Base-by-base conservation (phyloP, 345 rosid species). In the Melaleuca quinquenervia region DNA sequence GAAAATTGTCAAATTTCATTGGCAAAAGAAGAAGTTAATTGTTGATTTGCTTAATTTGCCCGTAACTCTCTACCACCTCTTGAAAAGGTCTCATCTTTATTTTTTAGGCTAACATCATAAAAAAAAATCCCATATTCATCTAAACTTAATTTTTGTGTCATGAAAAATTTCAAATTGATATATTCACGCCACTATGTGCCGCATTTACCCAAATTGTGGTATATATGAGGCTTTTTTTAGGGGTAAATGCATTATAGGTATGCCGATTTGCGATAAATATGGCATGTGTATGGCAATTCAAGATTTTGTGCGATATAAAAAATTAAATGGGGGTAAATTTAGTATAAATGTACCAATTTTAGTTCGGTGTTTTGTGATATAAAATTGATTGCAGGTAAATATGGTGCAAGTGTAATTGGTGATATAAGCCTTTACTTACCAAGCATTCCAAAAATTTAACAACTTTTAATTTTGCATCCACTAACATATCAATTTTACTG, bases 251-350 rank as follows among this genome's bases (percentile, higher is more conserved):
- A 41, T 0, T 36, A 6, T 5, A 9, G 7, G 16, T 27, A 9
- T 9, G 14, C 3, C 3, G 13, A 62, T 62, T 11, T 27, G 32
- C 10, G 20, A 15, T 27, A 27, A 27, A 62, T 3, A 62, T 62
- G 8, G 12, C 0, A 2, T 7, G 1, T 16, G 8, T 60, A 14
- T 60, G 27, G 32, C 5, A 60, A 16, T 60, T 60, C 14, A 0
- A 0, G 16, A 14, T 58, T n/a, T 58, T 58, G 26, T 58, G 7
- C 26, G 32, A 58, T 6, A 58, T 58, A 58, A 27, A 27, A 27
- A 60, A 13, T 60, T 27, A 60, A 6, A 6, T 60, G 27, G 16
- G 2, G 8, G 5, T 62, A 62, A 29, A 64, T 3, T 11, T 29
- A 5, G 22, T 41, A 41, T 41, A 4, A 41, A 41, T 41, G 41